Base-by-base conservation (phyloP, 2,329 filamentous ascomycete genomes). In the Alternaria consortialis region DNA sequence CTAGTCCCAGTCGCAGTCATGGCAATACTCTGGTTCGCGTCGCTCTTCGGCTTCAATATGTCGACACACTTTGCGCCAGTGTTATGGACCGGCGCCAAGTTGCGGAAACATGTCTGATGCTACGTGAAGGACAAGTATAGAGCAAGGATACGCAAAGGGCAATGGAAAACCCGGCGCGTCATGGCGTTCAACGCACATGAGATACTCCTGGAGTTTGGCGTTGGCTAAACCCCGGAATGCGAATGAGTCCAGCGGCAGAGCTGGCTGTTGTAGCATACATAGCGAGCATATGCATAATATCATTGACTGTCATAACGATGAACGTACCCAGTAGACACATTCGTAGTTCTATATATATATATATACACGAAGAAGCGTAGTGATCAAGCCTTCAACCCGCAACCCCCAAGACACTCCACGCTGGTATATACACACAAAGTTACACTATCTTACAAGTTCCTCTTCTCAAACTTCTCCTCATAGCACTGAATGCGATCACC, bases 401-500 rank as follows among this genome's bases (percentile, higher is more conserved):
- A 46, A 11, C 25, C 42, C 15, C 25, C 20, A 20, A 29, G 15
- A 25, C 17, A 7, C 31, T 3, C 46, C 13, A 36, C 32, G 13
- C 13, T 50, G n/a, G 3, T 37, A 15, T 27, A 17, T 23, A n/a
- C 20, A 7, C 20, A 27, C 7, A 25, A 8, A 15, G 32, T 25
- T 54, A 54, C 29, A 50, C 8, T 51, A 59, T 59, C 44, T 70
- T 79, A 84, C 75, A 84, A 70, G 58, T 63, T 82, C 72, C 92
- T 85, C 84, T 91, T 91, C 80, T 95, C 92, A 57, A 80, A 81
- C 17, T 89, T 85, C 79, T 94, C 91, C 74, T 97, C 92, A 73
- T 94, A 97, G 34, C 89, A 90, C 82, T 98, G 95, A 63, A 99
- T 86, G 77, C 90, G 87, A 80, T 99, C 95, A 29, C 94, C 95